Evolutionary conservation across 139 green algal species (phyloP).

Genomic region (Pleodorina starrii): DNA sequence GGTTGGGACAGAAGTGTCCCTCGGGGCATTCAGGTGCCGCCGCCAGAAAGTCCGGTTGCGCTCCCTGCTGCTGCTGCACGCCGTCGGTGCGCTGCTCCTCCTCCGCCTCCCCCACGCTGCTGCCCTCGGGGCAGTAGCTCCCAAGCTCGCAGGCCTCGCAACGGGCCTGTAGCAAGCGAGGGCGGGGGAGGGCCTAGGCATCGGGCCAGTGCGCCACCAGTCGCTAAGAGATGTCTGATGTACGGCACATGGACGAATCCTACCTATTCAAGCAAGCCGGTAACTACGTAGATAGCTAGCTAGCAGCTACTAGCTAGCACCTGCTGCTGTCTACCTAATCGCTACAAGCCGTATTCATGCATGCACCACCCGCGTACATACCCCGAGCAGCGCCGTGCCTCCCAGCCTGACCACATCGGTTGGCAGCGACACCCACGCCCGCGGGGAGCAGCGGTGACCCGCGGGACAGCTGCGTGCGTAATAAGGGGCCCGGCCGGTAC

Average conservation of each 20-base stretch:
- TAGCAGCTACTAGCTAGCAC: not conserved
- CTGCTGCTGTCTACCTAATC: not conserved
- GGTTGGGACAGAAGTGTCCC: slow-evolving; percentile 38
- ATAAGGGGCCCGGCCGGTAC: not conserved
- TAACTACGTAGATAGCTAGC: not conserved
- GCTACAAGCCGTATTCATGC: not conserved
- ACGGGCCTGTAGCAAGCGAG: slow-evolving; percentile 14
- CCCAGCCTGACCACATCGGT: slow-evolving; percentile 9
- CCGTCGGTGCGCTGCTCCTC: no score
- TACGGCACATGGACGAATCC: not conserved
- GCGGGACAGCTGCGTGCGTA: not conserved
- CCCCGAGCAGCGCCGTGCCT: not conserved
- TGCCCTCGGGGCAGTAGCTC: slow-evolving; percentile 42
- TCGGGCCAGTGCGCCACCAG: not conserved
- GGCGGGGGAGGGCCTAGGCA: not conserved
- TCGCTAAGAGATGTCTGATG: not conserved
- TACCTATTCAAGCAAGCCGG: not conserved
- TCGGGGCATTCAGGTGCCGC: slow-evolving; percentile 24
- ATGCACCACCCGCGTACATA: no score
- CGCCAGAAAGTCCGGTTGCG: not conserved
- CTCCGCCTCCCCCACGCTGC: not conserved
- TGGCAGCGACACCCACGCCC: not conserved
- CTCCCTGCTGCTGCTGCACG: no score
- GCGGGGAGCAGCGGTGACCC: slow-evolving; percentile 13
- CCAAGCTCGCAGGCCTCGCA: slow-evolving; percentile 38